phyloP scores from a whole-genome alignment of 1,139 yeast genomes.

The Debaryomyces udenii region DNA sequence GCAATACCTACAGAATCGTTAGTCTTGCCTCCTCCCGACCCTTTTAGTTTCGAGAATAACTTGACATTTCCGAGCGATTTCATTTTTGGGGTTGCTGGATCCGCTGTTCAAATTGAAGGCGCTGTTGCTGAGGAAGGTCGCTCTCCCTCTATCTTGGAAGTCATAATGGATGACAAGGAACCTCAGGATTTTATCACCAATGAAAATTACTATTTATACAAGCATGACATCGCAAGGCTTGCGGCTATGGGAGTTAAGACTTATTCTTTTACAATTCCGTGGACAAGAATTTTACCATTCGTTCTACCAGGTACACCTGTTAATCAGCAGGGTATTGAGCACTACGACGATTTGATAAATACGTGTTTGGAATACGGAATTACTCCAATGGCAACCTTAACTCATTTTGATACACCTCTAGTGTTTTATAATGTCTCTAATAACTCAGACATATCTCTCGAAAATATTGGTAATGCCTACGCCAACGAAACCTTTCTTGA shows the following conservation, averaged over 20 bases:
- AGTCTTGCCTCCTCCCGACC: conserved; percentile 24
- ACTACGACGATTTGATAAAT: conserved; percentile 36
- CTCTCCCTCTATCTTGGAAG: conserved; percentile 35
- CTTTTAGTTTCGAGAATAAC: conserved; percentile 19
- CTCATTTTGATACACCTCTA: conserved; percentile 38
- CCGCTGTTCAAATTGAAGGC: conserved; percentile 40
- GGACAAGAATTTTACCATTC: conserved; percentile 38
- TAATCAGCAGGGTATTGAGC: conserved; percentile 34
- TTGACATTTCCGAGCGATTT: conserved; percentile 24
- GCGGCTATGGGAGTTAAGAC: conserved; percentile 36
- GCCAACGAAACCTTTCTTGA: conserved; percentile 27
- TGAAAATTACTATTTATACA: conserved; percentile 36
- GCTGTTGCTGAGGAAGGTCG: conserved; percentile 37
- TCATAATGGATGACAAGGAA: conserved; percentile 12
- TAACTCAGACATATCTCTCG: too few relatives aligned
- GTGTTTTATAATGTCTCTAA: conserved; percentile 21
- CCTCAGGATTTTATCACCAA: conserved; percentile 30
- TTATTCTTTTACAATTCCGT: conserved; percentile 37
- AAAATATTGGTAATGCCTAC: conserved; percentile 36
- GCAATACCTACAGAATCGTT: conserved; percentile 23
- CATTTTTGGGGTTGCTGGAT: conserved; percentile 28
- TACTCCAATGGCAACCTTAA: conserved; percentile 35
- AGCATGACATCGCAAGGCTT: conserved; percentile 34
- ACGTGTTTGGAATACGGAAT: conserved; percentile 30
- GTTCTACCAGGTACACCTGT: conserved; percentile 32